Evolutionary conservation across 2,329 filamentous ascomycete genomes (phyloP).

Genomic region (Tolypocladium ovalisporum): DNA sequence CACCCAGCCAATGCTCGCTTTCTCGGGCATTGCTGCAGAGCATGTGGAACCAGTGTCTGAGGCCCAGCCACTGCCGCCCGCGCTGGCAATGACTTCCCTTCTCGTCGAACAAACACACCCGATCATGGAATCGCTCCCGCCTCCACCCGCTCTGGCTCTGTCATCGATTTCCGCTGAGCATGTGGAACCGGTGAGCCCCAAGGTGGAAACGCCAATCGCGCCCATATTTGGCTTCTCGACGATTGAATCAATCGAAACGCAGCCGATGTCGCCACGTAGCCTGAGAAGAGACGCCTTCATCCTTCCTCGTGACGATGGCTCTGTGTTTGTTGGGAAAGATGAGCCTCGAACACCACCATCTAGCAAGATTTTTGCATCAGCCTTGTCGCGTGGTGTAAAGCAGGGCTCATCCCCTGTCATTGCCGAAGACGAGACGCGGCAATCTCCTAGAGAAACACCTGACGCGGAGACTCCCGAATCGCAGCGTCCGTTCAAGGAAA

Average conservation of each 20-base stretch:
- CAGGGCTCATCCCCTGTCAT: constrained; percentile 36
- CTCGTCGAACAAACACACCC: constrained; percentile 18
- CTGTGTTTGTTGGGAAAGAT: constrained; percentile 16
- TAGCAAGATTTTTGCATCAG: constrained; percentile 29
- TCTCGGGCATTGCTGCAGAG: constrained; percentile 23
- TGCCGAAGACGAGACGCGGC: constrained; percentile 54
- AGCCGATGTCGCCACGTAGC: constrained; percentile 35
- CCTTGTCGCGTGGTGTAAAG: constrained; percentile 32
- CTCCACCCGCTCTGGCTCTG: constrained; percentile 19
- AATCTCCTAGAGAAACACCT: constrained; percentile 32
- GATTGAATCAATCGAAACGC: constrained; percentile 34
- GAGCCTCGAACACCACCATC: constrained; percentile 28
- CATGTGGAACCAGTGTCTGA: constrained; percentile 24
- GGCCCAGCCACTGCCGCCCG: constrained; percentile 10
- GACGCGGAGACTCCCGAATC: constrained; percentile 40
- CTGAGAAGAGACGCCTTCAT: constrained; percentile 46
- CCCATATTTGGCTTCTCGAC: constrained; percentile 30
- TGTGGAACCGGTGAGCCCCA: constrained; percentile 27
- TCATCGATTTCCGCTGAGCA: constrained; percentile 24
- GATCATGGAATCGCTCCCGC: constrained; percentile 8
- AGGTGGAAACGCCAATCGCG: constrained; percentile 9
- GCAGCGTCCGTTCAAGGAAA: constrained; percentile 47
- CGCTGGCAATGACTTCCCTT: constrained; percentile 19
- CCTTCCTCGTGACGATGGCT: constrained; percentile 35
- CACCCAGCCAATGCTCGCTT: constrained; percentile 14